Conservation (phyloP, 371 early-diverging fungal genomes). For the Nematocida ironsii region DNA sequence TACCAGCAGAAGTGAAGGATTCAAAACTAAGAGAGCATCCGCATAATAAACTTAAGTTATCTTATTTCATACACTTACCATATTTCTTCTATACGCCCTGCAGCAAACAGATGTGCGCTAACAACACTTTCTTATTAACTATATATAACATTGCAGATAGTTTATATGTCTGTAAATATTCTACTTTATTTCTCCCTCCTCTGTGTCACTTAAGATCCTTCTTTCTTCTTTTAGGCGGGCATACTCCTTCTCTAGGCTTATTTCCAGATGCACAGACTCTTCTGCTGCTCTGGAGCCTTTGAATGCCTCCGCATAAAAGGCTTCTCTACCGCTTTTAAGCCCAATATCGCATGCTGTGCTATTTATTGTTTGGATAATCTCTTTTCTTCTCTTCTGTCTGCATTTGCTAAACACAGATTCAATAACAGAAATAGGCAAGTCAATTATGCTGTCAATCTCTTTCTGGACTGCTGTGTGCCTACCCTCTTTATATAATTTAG, state of each 20-base stretch:
- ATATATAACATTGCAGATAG: no score
- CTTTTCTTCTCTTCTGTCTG: background rate
- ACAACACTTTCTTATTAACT: no score
- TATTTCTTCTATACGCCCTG: background rate
- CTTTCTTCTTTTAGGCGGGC: background rate
- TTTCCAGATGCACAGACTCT: background rate
- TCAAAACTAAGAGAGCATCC: conserved; percentile 15
- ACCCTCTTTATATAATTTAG: background rate
- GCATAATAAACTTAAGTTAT: conserved; percentile 9
- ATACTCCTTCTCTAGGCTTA: conserved; percentile 3
- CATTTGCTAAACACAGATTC: background rate
- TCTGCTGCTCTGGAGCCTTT: no score
- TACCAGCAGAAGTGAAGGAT: conserved; percentile 22
- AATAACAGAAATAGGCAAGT: conserved; percentile 1
- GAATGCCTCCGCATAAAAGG: background rate
- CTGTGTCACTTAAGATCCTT: conserved; percentile 7
- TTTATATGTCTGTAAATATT: no score
- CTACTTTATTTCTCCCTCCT: conserved; percentile 27
- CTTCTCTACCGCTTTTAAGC: background rate
- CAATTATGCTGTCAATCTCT: background rate
- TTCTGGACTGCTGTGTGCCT: background rate
- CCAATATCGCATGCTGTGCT: background rate
- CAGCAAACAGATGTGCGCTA: no score
- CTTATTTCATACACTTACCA: background rate
- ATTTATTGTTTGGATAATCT: background rate